Percentiles rank a stretch among this genome's conserved stretches.
Evolutionary conservation across 495 filamentous ascomycete species (phyloP).

Genomic region (Cetradonia linearis): DNA sequence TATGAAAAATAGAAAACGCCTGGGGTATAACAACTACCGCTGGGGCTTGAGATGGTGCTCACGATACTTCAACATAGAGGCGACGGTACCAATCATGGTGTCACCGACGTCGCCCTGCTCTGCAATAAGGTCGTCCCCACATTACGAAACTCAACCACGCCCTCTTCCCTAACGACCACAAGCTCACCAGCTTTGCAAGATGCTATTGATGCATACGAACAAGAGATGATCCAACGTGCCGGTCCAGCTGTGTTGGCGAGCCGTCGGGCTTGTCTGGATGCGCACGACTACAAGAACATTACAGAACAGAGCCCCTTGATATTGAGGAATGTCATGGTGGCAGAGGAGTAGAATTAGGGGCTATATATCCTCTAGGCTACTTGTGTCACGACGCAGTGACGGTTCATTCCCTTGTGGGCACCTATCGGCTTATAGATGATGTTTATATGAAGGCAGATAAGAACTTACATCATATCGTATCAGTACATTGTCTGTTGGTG

Average conservation of each 20-base stretch:
- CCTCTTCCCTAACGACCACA: slow-evolving; percentile 7
- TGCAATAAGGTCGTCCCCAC: slow-evolving; percentile 24
- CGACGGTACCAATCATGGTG: slow-evolving; percentile 51
- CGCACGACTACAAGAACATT: slow-evolving; percentile 44
- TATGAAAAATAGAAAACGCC: too few relatives aligned
- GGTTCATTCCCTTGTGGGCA: neutral
- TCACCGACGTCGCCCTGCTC: slow-evolving; percentile 41
- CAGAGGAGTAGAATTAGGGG: slow-evolving; percentile 1
- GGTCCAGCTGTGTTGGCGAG: slow-evolving; percentile 44
- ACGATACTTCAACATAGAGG: slow-evolving; percentile 36
- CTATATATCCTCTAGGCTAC: neutral
- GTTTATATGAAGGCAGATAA: neutral
- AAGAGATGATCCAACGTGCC: slow-evolving; percentile 40
- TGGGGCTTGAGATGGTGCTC: neutral
- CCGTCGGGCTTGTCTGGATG: slow-evolving; percentile 52
- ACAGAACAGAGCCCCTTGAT: slow-evolving; percentile 33
- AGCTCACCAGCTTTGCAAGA: slow-evolving; percentile 19
- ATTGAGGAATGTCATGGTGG: slow-evolving; percentile 18
- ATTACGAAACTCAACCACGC: neutral
- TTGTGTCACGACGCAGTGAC: neutral
- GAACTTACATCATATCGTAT: neutral
- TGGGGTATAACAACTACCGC: too few relatives aligned
- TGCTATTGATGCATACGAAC: slow-evolving; percentile 41
- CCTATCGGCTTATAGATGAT: neutral
- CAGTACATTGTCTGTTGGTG: neutral